Evolutionary conservation across 2,329 filamentous ascomycete genomes (phyloP).

Genomic region (Verticillium albo-atrum): DNA sequence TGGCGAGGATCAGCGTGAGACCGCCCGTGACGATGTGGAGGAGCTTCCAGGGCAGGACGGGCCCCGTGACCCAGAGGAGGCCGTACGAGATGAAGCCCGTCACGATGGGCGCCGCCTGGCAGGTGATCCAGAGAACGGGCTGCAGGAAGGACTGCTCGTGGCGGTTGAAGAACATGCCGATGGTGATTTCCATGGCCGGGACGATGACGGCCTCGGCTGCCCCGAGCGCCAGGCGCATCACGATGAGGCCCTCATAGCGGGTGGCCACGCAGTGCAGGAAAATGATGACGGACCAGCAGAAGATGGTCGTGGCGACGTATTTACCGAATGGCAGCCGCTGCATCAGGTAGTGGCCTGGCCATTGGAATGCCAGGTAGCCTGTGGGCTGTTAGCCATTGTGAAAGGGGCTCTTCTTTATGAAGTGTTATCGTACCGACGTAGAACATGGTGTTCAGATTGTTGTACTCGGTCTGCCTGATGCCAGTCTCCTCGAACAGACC

Average conservation of each 20-base stretch:
- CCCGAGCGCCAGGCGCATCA: conserved; percentile 29
- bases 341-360: conserved; percentile 34
- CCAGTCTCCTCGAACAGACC: conserved; percentile 35
- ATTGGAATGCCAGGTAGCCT: conserved; percentile 31
- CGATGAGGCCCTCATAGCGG: conserved; percentile 28
- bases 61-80: conserved; percentile 27
- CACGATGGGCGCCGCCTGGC: conserved; percentile 27
- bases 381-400: conserved; percentile 17
- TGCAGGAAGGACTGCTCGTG: conserved; percentile 27
- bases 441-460: conserved; percentile 35
- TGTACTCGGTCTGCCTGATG: conserved; percentile 30
- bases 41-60: conserved; percentile 30
- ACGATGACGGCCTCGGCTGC: conserved; percentile 29
- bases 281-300: conserved; percentile 29
- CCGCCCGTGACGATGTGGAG: conserved; percentile 33
- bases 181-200: conserved; percentile 34
- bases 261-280: conserved; percentile 31
- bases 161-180: conserved; percentile 33
- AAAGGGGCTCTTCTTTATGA: not conserved
- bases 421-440: conserved; percentile 28
- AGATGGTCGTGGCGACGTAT: conserved; percentile 25
- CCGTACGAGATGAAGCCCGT: conserved; percentile 35
- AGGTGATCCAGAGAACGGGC: conserved; percentile 27
- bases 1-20: conserved; percentile 25
- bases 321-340: conserved; percentile 31